Evolutionary conservation across 352 stramenopile genomes (phyloP).

Genomic region (Globisporangium mamillatum): DNA sequence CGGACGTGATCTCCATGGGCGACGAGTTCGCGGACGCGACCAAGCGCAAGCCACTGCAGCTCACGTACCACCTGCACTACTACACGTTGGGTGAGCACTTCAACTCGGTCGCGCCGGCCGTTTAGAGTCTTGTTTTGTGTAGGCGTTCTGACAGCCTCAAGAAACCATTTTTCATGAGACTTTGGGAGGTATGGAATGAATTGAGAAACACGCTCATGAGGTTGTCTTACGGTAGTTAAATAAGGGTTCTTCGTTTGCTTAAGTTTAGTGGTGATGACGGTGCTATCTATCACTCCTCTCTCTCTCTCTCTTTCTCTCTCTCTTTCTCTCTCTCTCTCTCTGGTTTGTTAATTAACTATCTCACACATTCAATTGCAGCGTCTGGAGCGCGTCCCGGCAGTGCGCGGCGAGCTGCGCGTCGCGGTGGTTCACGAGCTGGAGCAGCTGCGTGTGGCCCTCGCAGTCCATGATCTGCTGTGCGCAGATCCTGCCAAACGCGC

Average conservation of each 20-base stretch:
- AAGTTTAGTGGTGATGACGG: slow-evolving; percentile 10
- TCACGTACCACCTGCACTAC: slow-evolving; percentile 97
- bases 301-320: not conserved
- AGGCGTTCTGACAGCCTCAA: not conserved
- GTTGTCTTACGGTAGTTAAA: not conserved
- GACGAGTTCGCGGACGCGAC: slow-evolving; percentile 65
- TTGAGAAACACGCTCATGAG: slow-evolving; percentile 2
- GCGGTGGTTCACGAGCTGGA: slow-evolving; percentile 52
- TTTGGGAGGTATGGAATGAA: not conserved
- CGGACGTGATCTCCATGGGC: slow-evolving; percentile 88
- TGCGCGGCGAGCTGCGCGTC: slow-evolving; percentile 60
- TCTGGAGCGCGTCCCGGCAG: slow-evolving; percentile 41
- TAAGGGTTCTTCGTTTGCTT: slow-evolving; percentile 15
- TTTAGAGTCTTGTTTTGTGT: not conserved
- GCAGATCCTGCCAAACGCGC: slow-evolving; percentile 49
- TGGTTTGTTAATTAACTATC: slow-evolving; percentile 1
- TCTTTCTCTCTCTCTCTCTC: not conserved
- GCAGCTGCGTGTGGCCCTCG: slow-evolving; percentile 33
- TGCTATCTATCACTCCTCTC: not conserved
- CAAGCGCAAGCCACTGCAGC: slow-evolving; percentile 71
- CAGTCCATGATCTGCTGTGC: slow-evolving; percentile 28
- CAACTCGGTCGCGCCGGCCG: slow-evolving; percentile 87
- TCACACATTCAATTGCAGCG: slow-evolving; percentile 30
- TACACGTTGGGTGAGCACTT: slow-evolving; percentile 99
- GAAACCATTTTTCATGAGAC: not conserved